phyloP scores from a whole-genome alignment of 1,139 yeast genomes.

The Tardiomyces blankii region DNA sequence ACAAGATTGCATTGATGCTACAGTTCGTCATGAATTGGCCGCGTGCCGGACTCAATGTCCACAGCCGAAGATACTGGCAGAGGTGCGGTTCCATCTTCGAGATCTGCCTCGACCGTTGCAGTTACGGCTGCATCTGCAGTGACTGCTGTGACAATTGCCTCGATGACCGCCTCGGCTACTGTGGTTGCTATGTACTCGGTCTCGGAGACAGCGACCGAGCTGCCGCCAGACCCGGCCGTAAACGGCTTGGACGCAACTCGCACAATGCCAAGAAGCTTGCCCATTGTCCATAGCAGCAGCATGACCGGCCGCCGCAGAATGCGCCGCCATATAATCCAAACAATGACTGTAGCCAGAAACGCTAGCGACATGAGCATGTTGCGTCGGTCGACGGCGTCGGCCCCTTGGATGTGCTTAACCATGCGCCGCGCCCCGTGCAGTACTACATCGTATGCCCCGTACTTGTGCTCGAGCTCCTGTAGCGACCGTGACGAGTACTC shows the following conservation, averaged over 20 bases:
- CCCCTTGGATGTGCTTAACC: constrained; percentile 54
- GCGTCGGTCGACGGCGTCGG: constrained; percentile 51
- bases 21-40: neutral
- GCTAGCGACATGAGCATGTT: constrained; percentile 49
- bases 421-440: constrained; percentile 44
- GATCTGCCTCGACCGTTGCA: too few relatives aligned
- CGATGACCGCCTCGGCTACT: too few relatives aligned
- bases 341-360: constrained; percentile 43
- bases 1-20: neutral
- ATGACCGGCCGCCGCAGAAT: constrained; percentile 45
- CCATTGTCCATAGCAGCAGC: constrained; percentile 47
- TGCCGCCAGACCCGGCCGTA: neutral
- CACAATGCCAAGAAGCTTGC: constrained; percentile 37
- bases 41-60: neutral
- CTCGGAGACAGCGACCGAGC: too few relatives aligned
- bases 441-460: constrained; percentile 42
- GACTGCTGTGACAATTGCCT: neutral
- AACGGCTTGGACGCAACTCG: neutral
- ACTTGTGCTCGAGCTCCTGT: constrained; percentile 37
- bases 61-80: too few relatives aligned
- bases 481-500: constrained; percentile 49
- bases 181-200: too few relatives aligned
- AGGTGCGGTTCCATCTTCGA: too few relatives aligned
- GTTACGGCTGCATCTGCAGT: too few relatives aligned
- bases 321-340: constrained; percentile 58